Base-by-base conservation (phyloP, 1,139 yeast species). In the Taiozyma onychis region DNA sequence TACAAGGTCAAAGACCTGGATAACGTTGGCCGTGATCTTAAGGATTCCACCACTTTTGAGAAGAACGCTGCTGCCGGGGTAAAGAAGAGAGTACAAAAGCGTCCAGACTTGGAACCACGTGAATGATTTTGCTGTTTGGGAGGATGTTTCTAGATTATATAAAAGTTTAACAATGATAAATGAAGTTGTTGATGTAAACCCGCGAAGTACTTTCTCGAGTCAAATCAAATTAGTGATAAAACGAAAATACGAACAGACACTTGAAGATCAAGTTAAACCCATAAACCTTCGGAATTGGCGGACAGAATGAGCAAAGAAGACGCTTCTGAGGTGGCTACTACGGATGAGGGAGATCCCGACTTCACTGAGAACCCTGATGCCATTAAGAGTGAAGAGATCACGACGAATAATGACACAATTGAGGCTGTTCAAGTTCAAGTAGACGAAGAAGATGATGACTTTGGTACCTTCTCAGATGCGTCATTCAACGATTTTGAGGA, bases 1-100 rank as follows among this genome's bases (percentile, higher is more conserved):
- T 95, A 88, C 75, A 88, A 90, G 75, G 90, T 95, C 57, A 93
- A 91, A 72, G 95, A 89, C 57, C 77, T 80, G 54, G 99, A 95
- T 68, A 82, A 81, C 57, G 80, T 88, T 55, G 99, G 98, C 48
- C 82, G 99, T 69, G 85, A 83, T 60, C 72, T 83, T 48, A 61
- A 60, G 45, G 73, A 74, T 46, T 83, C 80, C 41, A 70, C 78
- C 43, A 66, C 63, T 30, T 79, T 79, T 57, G 79, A 76, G 39
- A 71, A 70, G 49, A 60, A 64, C 43, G 51, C 61, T 27, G 60
- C 61, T 18, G 60, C 66, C 45, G 66, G 68, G 24, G 52, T 66
- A 42, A 78, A 72, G 64, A 79, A 77, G 65, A 71, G 73, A 59
- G 57, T 67, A n/a, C 69, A 74, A 50, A 80, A 79, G 66, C 81